Conservation (phyloP, 2,329 filamentous ascomycete species). For the Ophiocordyceps sinensis region DNA sequence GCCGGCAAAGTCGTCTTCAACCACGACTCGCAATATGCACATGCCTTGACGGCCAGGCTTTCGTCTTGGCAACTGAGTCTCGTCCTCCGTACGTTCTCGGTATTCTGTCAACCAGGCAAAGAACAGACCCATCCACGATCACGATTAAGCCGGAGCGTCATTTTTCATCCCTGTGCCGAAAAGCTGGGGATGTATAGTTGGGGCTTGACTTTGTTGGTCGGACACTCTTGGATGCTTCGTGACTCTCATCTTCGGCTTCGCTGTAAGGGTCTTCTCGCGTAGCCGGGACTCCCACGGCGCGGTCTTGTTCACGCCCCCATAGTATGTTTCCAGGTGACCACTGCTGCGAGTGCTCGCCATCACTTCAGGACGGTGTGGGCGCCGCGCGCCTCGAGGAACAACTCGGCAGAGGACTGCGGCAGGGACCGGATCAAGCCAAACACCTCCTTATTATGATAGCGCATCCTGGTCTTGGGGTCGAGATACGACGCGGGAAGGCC, state of each 20-base stretch:
- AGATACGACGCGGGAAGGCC: slow-evolving; percentile 83
- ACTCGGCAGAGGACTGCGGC: slow-evolving; percentile 71
- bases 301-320: too few species aligned
- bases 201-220: slow-evolving; percentile 92
- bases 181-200: slow-evolving; percentile 75
- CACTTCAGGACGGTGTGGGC: slow-evolving; percentile 91
- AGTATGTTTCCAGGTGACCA: background rate
- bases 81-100: slow-evolving; percentile 58
- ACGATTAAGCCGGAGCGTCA: slow-evolving; percentile 99
- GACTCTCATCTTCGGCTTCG: background rate
- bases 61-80: slow-evolving; percentile 47
- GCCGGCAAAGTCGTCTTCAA: too few species aligned
- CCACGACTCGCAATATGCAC: slow-evolving; percentile 4
- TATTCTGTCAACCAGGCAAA: slow-evolving; percentile 68
- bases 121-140: slow-evolving; percentile 49
- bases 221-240: slow-evolving; percentile 36
- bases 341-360: slow-evolving; percentile 2
- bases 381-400: slow-evolving; percentile 76
- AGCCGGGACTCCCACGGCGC: background rate
- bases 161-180: slow-evolving; percentile 67
- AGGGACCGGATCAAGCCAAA: slow-evolving; percentile 71
- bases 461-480: slow-evolving; percentile 84
- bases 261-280: background rate
- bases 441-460: slow-evolving; percentile 88
- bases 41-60: slow-evolving; percentile 41